Evolutionary conservation across 1,284 basidiomycete genomes (phyloP), one percentile per base, ranked within the genome.

Genomic region (Ustilago crameri): DNA sequence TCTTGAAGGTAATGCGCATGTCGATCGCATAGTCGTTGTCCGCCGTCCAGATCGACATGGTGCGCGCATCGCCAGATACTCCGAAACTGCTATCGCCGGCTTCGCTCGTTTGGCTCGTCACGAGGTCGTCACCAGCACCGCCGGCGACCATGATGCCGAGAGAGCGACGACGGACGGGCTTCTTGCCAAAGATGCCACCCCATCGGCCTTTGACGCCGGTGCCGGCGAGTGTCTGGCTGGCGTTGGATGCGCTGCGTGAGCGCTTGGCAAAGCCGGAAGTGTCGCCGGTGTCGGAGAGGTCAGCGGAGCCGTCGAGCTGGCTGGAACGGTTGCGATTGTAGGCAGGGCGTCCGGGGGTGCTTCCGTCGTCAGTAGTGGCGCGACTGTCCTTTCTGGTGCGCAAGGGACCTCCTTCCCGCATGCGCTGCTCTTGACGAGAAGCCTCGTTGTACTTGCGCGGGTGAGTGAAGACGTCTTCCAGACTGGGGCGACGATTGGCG

Each of bases 1-100:
- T 89, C 86, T 98, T 98, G 87, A 92, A 93, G 27, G 95, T 87
- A 51, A 97, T 88, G 37, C 93, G 89, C 18, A 91, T 89, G 80
- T 98, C 94, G 82, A 89, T 91, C 5, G 93, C 94, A 73, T 93
- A 94, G 83, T 93, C 91, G 44, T 89, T 88, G 63, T 88, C 89
- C 30, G 91, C 88, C 2, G 88, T 92, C 93, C 94, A 98, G 18
- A 93, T 74, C 42, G 81, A 74, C 58, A 77, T 74, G 40, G 54
- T 15, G 15, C 35, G 35, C 12, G 5, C 24, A 55, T 68, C 72
- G 41, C 51, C 54, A 4, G 64, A 76, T n/a, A 45, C 58, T 23
- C 50, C 69, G 20, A 65, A 74, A 51, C 61, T 68, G 49, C 61
- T 68, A 45, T 75, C 69, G 12, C 56, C 68, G 15, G 60, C 64